A percentile compares a stretch with the other conserved stretches of the same genome.
These are phyloP conservation scores for Rhynchospora breviuscula DNA, from an alignment of 176 grass and related monocot species.

Conservation along the genomic window DNA sequence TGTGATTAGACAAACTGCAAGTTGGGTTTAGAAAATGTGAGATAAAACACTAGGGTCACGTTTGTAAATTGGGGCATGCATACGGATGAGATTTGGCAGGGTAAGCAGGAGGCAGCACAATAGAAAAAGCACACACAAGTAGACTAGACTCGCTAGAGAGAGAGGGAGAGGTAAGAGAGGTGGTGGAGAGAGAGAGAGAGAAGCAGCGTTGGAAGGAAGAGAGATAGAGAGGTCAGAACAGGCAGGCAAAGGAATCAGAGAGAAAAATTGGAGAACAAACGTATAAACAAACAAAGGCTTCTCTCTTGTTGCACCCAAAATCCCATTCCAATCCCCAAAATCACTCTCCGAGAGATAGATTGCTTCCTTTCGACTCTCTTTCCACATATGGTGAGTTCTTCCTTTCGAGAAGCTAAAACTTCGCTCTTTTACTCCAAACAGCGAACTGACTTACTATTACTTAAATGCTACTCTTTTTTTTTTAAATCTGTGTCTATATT, in stretches of 20 bases:
- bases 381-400: constrained; percentile 30
- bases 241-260: constrained; percentile 6
- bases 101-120: constrained; percentile 26
- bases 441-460: constrained; percentile 1
- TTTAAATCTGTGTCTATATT: constrained; percentile 1
- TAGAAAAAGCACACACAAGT: neutral
- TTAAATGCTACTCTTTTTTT: neutral
- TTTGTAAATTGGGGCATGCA: neutral
- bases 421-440: neutral
- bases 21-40: neutral
- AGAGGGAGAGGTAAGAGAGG: neutral
- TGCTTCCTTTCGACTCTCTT: constrained; percentile 22
- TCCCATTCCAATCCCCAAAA: constrained; percentile 14
- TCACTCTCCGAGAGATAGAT: constrained; percentile 12
- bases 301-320: neutral
- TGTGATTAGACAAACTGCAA: constrained; percentile 1
- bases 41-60: constrained; percentile 7
- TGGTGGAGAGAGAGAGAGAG: neutral
- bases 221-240: constrained; percentile 1
- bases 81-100: constrained; percentile 21
- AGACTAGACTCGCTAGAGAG: neutral
- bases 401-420: neutral
- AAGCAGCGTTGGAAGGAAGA: constrained; percentile 10
- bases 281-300: neutral
- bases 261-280: neutral